Evolutionary conservation across 345 rosid genomes (phyloP).

Genomic region (Murraya koenigii): DNA sequence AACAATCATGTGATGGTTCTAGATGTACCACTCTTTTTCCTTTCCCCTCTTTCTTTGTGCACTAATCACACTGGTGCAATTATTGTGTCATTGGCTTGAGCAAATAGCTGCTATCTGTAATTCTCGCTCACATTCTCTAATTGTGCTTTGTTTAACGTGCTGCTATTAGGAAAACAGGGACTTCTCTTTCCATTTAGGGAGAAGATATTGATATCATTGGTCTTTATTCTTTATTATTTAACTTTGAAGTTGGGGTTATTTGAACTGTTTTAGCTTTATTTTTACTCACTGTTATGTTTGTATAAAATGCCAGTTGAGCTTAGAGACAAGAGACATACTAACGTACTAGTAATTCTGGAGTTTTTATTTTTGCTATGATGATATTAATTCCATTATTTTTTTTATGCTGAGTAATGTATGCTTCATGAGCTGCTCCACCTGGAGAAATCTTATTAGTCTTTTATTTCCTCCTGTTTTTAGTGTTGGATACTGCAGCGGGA

Average conservation of each 20-base stretch:
- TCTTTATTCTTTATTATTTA: not conserved
- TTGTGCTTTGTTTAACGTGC: not conserved
- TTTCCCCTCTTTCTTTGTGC: not conserved
- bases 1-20: constrained; percentile 3
- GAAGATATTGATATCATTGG: not conserved
- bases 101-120: not conserved
- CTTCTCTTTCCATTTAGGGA: not conserved
- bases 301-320: not conserved
- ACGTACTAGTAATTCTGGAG: not conserved
- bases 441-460: constrained; percentile 2
- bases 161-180: not conserved
- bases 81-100: not conserved
- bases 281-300: not conserved
- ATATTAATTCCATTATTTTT: not conserved
- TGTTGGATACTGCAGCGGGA: constrained; percentile 99
- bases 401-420: not conserved
- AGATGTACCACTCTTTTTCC: not conserved
- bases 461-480: constrained; percentile 41
- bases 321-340: not conserved
- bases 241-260: not conserved
- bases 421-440: not conserved
- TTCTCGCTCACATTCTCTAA: not conserved
- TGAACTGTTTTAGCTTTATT: not conserved
- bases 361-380: not conserved
- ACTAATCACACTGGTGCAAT: not conserved